phyloP scores from a whole-genome alignment of 169 alveolate species.

The Cryptosporidium meleagridis region DNA sequence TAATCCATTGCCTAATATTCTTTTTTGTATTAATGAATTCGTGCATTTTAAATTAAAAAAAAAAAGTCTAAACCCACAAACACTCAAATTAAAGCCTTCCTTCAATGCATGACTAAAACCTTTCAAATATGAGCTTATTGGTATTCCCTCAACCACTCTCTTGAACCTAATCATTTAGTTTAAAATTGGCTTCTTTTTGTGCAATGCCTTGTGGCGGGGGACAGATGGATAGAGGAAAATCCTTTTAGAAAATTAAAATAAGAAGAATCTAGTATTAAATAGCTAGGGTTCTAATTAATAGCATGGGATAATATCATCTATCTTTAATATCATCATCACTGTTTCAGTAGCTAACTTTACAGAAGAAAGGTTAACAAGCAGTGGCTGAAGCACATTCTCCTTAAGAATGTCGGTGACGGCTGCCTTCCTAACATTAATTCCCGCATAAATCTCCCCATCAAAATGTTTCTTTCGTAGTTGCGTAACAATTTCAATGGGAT shows the following conservation, averaged over 20 bases:
- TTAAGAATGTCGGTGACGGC: constrained; percentile 91
- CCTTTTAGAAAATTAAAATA: background rate
- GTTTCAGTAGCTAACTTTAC: constrained; percentile 98
- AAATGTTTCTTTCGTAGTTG: constrained; percentile 94
- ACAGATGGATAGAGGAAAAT: background rate
- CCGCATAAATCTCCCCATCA: constrained; percentile 91
- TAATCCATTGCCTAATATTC: constrained; percentile 26
- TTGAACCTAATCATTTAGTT: background rate
- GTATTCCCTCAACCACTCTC: background rate
- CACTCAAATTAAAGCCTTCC: background rate
- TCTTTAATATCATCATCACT: constrained; percentile 98
- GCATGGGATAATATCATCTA: constrained; percentile 95
- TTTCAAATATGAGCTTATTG: background rate
- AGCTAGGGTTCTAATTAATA: background rate
- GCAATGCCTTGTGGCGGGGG: background rate
- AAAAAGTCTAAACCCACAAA: background rate
- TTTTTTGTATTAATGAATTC: background rate
- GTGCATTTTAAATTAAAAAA: background rate
- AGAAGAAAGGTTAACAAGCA: constrained; percentile 96
- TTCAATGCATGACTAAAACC: background rate
- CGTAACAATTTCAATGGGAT: constrained; percentile 96
- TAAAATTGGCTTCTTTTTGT: background rate
- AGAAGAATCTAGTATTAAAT: background rate
- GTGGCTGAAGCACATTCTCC: constrained; percentile 96
- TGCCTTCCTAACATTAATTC: constrained; percentile 94